phyloP scores from a whole-genome alignment of 2,329 filamentous ascomycete genomes.

The Nigrospora oryzae region DNA sequence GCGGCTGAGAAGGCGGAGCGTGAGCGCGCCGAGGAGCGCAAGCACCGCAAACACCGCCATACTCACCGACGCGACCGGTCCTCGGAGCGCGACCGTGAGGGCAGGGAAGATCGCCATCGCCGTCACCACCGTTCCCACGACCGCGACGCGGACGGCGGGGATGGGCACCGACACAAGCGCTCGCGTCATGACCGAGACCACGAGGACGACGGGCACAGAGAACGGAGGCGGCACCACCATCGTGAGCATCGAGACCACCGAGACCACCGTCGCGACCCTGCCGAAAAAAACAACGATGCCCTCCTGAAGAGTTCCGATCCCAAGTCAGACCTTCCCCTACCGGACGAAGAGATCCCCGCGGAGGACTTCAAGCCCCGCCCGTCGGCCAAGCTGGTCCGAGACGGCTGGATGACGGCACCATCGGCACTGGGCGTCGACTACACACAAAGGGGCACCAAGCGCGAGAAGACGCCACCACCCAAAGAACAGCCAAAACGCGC shows the following conservation, averaged over 20 bases:
- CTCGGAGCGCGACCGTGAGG: constrained; percentile 25
- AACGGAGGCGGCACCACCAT: constrained; percentile 18
- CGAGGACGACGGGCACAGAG: constrained; percentile 25
- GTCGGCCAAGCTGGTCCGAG: constrained; percentile 49
- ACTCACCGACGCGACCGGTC: constrained; percentile 33
- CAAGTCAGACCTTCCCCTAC: constrained; percentile 41
- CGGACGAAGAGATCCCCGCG: constrained; percentile 37
- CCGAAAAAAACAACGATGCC: constrained; percentile 21
- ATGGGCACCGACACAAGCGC: constrained; percentile 55
- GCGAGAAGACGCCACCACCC: constrained; percentile 40
- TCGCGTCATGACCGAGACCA: constrained; percentile 48
- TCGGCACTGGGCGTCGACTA: constrained; percentile 80
- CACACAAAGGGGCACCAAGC: constrained; percentile 51
- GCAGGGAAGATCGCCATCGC: constrained; percentile 23
- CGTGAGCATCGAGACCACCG: constrained; percentile 13
- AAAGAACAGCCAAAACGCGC: constrained; percentile 58
- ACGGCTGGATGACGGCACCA: constrained; percentile 92
- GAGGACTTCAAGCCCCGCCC: constrained; percentile 17
- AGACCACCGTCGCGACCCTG: constrained; percentile 11
- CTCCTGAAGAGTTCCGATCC: constrained; percentile 34
- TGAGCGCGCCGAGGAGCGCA: constrained; percentile 37
- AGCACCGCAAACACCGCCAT: constrained; percentile 30
- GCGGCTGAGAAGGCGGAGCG: constrained; percentile 53
- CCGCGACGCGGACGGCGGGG: constrained; percentile 33
- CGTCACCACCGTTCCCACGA: constrained; percentile 24